Conservation (phyloP, 176 grass and related monocot genomes). For the Saccharum officinarum region DNA sequence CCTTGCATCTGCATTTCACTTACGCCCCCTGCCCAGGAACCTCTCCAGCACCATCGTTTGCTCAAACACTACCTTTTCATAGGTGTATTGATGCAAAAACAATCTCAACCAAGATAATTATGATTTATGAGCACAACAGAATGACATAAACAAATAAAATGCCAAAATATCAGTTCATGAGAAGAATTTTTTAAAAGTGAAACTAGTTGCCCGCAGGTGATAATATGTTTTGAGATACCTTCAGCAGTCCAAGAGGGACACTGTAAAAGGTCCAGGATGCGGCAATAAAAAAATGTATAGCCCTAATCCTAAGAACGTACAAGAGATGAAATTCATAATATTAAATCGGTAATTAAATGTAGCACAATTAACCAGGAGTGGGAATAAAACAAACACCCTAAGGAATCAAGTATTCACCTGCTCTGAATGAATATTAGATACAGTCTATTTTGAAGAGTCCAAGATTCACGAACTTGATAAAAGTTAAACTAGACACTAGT, state of each 20-base stretch:
- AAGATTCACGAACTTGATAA: background rate
- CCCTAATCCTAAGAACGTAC: background rate
- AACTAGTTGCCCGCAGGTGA: background rate
- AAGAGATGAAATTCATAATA: background rate
- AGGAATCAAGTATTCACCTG: background rate
- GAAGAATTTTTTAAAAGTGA: background rate
- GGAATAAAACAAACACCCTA: background rate
- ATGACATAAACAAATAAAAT: background rate
- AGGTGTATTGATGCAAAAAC: background rate
- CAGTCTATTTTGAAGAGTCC: background rate
- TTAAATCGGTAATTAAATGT: background rate
- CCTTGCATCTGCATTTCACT: background rate
- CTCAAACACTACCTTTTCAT: background rate
- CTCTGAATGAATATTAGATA: background rate
- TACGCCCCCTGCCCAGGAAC: background rate
- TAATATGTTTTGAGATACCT: constrained; percentile 19
- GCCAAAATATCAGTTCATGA: background rate
- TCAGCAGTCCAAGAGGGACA: background rate
- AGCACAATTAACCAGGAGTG: background rate
- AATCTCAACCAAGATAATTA: background rate
- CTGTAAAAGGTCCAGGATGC: background rate
- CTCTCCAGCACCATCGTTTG: background rate
- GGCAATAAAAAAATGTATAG: background rate
- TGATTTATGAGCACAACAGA: background rate
- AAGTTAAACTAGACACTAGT: background rate